A percentile compares a stretch with the other conserved stretches of the same genome.
Conservation (phyloP, 169 alveolate species). For the Cryptosporidium sp. region DNA sequence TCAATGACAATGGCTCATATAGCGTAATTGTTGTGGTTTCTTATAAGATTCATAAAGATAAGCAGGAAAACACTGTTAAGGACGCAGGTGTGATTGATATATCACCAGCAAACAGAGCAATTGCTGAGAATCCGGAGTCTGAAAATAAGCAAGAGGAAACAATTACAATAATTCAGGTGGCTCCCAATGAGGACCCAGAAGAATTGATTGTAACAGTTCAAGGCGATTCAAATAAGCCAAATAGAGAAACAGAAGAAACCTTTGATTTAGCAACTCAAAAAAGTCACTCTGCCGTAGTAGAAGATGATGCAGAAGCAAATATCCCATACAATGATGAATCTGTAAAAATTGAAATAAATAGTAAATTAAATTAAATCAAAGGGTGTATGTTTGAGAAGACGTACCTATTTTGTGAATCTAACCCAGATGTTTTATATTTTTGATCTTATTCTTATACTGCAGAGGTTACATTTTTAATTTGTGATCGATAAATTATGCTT, state of each 20-base stretch:
- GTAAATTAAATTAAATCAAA: background rate
- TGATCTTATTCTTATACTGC: too few species aligned
- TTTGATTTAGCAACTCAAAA: conserved; percentile 11
- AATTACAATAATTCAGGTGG: background rate
- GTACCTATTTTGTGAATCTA: too few species aligned
- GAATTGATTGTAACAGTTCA: background rate
- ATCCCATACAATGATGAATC: conserved; percentile 47
- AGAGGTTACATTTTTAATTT: background rate
- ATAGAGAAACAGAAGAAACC: background rate
- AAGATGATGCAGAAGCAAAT: conserved; percentile 37
- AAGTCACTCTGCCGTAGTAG: conserved; percentile 45
- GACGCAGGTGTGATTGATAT: background rate
- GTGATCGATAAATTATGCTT: background rate
- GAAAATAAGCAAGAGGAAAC: background rate
- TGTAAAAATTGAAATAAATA: conserved; percentile 5
- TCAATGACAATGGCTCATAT: conserved; percentile 25
- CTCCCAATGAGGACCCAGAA: background rate
- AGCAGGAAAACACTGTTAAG: background rate
- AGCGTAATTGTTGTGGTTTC: conserved; percentile 12
- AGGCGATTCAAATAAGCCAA: background rate
- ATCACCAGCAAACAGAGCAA: background rate
- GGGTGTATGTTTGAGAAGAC: background rate
- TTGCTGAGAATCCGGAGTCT: background rate
- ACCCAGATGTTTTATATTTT: too few species aligned
- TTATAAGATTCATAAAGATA: background rate